These are phyloP conservation scores for Nitzschia sp. DNA, from an alignment of 108 stramenopile genomes.

Conservation along the genomic window DNA sequence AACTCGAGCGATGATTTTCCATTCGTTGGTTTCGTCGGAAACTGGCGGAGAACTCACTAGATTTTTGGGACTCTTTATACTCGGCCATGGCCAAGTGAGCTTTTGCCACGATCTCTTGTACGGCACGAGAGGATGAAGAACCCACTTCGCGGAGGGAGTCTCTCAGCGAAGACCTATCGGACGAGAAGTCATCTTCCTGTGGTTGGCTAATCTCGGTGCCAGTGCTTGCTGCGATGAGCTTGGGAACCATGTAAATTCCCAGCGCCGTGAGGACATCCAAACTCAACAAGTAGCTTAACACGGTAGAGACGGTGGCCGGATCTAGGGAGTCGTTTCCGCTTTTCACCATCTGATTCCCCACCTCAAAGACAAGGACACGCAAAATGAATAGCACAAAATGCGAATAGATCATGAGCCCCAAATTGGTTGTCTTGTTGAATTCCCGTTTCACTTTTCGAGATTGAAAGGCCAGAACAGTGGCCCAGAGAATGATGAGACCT, in stretches of 20 bases:
- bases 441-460: conserved; percentile 13
- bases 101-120: no score
- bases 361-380: neutral
- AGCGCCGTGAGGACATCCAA: conserved; percentile 18
- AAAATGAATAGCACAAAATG: conserved; percentile 30
- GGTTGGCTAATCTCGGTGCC: no score
- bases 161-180: no score
- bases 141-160: no score
- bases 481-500: conserved; percentile 15
- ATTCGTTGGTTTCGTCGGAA: no score
- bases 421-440: conserved; percentile 30
- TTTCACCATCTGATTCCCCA: neutral
- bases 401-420: conserved; percentile 37
- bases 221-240: neutral
- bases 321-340: neutral
- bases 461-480: conserved; percentile 34
- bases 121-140: no score
- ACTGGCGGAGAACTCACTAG: no score
- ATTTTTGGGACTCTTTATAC: no score
- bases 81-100: no score
- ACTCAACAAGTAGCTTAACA: conserved; percentile 21
- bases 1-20: no score
- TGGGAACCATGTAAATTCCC: conserved; percentile 26
- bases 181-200: no score
- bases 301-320: neutral